Base-by-base conservation (phyloP, 2,329 filamentous ascomycete genomes). In the Lecanicillium sp. region DNA sequence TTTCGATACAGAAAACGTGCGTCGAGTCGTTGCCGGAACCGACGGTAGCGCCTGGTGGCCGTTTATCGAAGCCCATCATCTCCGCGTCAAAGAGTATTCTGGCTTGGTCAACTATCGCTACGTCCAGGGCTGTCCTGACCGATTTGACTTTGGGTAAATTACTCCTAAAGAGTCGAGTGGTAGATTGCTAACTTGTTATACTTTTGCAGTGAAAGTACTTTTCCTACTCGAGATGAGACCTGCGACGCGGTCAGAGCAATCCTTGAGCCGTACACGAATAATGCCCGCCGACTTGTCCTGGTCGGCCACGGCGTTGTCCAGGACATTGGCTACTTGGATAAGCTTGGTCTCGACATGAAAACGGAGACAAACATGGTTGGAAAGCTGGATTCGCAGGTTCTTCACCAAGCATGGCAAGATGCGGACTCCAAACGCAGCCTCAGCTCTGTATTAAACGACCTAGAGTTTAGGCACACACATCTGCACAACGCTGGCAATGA, bases 401-500 rank as follows among this genome's bases (percentile, higher is more conserved):
- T 95, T 55, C 84, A 83, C 60, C 77, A 79, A 44, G 72, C 75
- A 12, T 71, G 81, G 51, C 70, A 68, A 22, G 66, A 70, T 12
- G 68, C 73, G 16, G 50, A 54, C 1, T 64, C 82, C 3, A 55
- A 67, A 4, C 69, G 71, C 12, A 73, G 71, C 2, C 70, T 96
- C 2, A 64, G 63, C 1, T 63, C 50, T 5, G 68, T 94, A 12
- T 71, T 95, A 17, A 51, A 59, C 5, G 70, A 81, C 5, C 65
- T 95, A 19, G 73, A 72, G 3, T 73, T 94, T 8, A 50, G 62
- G 0, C 74, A 68, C 30, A 74, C 67, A 58, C 69, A 83, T 48
- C 66, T 90, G n/a, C 88, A 95, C 59, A 94, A 94, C 52, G 88
- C 81, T 0, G 80, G 88, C 2, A 95, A 95, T 47, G 88, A 95